Percentiles rank a stretch among this genome's conserved stretches.
These are phyloP conservation scores for Stagonosporopsis cucurbitacearum DNA, from an alignment of 2,329 filamentous ascomycete species.

Conservation along the genomic window DNA sequence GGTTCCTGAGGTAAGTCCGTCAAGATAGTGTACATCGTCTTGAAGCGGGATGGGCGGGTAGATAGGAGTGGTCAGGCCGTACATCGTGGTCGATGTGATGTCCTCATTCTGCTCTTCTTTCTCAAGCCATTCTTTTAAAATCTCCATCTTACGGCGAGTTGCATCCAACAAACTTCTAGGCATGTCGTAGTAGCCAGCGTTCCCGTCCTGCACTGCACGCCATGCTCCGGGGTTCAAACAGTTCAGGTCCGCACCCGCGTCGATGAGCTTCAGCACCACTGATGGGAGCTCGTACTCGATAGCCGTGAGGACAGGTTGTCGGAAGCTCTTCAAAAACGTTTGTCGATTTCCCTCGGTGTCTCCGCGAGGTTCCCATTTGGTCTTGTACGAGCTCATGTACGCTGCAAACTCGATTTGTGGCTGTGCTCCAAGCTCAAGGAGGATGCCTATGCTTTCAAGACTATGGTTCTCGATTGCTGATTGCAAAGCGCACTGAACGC, in stretches of 20 bases:
- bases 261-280: conserved; percentile 65
- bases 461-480: conserved; percentile 53
- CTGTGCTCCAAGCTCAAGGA: conserved; percentile 69
- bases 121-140: conserved; percentile 15
- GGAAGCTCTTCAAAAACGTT: conserved; percentile 55
- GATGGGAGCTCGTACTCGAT: conserved; percentile 58
- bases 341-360: conserved; percentile 58
- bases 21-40: conserved; percentile 60
- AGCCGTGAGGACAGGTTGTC: conserved; percentile 73
- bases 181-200: conserved; percentile 44
- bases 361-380: conserved; percentile 45
- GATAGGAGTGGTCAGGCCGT: background rate
- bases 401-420: conserved; percentile 66
- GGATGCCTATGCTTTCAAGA: conserved; percentile 20
- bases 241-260: conserved; percentile 70
- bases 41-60: conserved; percentile 34
- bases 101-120: conserved; percentile 3
- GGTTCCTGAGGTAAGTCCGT: conserved; percentile 58
- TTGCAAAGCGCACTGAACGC: conserved; percentile 60
- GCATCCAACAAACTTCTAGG: conserved; percentile 65
- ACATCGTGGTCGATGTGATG: background rate
- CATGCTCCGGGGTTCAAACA: conserved; percentile 56
- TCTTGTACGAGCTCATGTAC: conserved; percentile 66
- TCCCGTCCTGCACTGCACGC: conserved; percentile 32
- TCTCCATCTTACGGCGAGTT: conserved; percentile 60